Conservation (phyloP, 2,329 filamentous ascomycete genomes). For the Xylaria sp. region DNA sequence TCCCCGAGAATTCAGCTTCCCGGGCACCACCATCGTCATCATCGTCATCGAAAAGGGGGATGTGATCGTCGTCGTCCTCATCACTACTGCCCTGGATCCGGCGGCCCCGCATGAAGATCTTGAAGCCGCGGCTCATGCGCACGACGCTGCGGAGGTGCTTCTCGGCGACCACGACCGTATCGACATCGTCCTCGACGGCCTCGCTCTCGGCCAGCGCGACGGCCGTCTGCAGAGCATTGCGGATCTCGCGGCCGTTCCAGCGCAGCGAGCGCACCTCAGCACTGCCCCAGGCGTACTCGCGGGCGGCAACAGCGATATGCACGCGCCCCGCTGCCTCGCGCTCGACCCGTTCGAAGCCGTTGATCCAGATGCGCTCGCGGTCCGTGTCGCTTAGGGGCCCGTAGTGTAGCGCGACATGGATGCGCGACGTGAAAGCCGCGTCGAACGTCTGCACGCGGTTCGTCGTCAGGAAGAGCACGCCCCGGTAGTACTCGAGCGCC, state of each 20-base stretch:
- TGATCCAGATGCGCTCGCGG: conserved; percentile 58
- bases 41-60: conserved; percentile 6
- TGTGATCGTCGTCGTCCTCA: background rate
- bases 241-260: conserved; percentile 53
- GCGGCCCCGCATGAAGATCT: conserved; percentile 46
- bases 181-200: conserved; percentile 45
- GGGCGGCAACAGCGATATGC: conserved; percentile 53
- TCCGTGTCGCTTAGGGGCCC: conserved; percentile 55
- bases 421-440: conserved; percentile 60
- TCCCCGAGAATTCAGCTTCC: background rate
- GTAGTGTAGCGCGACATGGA: conserved; percentile 63
- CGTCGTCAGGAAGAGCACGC: conserved; percentile 63
- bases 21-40: background rate
- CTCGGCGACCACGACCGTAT: conserved; percentile 50
- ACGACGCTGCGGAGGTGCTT: conserved; percentile 52
- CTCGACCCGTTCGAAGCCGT: conserved; percentile 59
- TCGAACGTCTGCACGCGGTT: conserved; percentile 62
- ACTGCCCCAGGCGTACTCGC: conserved; percentile 54
- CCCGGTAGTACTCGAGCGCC: conserved; percentile 63
- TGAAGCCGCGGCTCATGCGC: conserved; percentile 55
- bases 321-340: conserved; percentile 55
- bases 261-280: conserved; percentile 53
- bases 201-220: conserved; percentile 48
- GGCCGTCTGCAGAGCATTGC: conserved; percentile 51
- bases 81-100: conserved; percentile 30